phyloP scores from a whole-genome alignment of 2,329 filamentous ascomycete genomes.

The Pseudopyricularia javanii region DNA sequence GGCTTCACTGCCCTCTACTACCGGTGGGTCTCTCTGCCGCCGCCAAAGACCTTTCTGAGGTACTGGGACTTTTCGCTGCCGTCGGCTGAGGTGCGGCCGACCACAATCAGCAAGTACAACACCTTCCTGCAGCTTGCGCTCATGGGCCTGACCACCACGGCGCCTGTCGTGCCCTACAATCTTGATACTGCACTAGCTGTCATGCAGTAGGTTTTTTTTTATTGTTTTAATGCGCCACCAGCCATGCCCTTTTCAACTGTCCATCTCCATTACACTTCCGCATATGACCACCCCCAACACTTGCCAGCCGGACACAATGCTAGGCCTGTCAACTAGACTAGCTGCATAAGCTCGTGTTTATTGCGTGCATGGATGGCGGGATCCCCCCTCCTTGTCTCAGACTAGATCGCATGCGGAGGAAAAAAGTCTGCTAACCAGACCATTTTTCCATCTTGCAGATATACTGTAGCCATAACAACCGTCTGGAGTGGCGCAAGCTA shows the following conservation, averaged over 20 bases:
- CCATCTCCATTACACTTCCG: background rate
- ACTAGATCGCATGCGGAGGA: too few species aligned
- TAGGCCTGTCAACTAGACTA: too few species aligned
- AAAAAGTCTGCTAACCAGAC: too few species aligned
- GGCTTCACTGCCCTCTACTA: constrained; percentile 86
- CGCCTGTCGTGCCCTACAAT: constrained; percentile 59
- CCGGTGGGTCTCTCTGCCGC: constrained; percentile 85
- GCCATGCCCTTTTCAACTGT: background rate
- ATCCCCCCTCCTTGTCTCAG: background rate
- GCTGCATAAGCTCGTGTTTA: too few species aligned
- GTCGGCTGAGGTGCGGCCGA: constrained; percentile 72
- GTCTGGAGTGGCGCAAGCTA: constrained; percentile 92
- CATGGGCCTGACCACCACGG: constrained; percentile 71
- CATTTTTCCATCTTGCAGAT: constrained; percentile 32
- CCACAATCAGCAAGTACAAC: constrained; percentile 81
- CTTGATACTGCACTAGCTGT: constrained; percentile 40
- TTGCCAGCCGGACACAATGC: too few species aligned
- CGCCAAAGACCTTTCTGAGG: constrained; percentile 79
- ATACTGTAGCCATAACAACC: constrained; percentile 77
- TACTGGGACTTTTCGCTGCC: constrained; percentile 98
- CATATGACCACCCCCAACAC: too few species aligned
- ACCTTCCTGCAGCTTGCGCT: constrained; percentile 83
- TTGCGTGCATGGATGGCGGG: too few species aligned
- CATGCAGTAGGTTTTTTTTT: constrained; percentile 45
- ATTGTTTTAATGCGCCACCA: background rate